A percentile compares a stretch with the other conserved stretches of the same genome.
Evolutionary conservation across 169 alveolate species (phyloP).

Genomic region (Cryptosporidium parvum): DNA sequence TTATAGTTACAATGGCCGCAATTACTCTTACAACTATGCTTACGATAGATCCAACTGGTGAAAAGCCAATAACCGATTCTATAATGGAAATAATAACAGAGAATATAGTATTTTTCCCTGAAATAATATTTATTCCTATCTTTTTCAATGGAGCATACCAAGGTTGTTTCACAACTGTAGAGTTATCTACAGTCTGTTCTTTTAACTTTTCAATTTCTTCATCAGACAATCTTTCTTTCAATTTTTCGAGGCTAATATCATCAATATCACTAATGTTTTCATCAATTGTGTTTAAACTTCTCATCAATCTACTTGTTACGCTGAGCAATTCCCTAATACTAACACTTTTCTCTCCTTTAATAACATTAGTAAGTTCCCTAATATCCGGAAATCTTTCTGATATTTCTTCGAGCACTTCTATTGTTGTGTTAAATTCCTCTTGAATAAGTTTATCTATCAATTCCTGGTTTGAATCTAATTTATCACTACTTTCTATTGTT

Average conservation of each 20-base stretch:
- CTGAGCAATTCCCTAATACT: constrained; percentile 26
- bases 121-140: constrained; percentile 6
- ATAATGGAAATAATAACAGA: constrained; percentile 33
- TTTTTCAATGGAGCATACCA: constrained; percentile 57
- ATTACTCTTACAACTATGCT: constrained; percentile 47
- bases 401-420: constrained; percentile 33
- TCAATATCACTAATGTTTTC: constrained; percentile 8
- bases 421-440: constrained; percentile 20
- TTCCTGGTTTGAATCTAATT: constrained; percentile 1
- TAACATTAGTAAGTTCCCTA: constrained; percentile 32
- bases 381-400: constrained; percentile 29
- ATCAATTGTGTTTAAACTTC: constrained; percentile 28
- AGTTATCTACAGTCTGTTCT: neutral
- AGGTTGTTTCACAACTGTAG: constrained; percentile 14
- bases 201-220: constrained; percentile 36
- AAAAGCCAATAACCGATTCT: constrained; percentile 33
- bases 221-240: constrained; percentile 25
- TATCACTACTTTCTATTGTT: constrained; percentile 10
- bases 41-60: constrained; percentile 56
- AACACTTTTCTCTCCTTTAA: constrained; percentile 23
- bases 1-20: constrained; percentile 53
- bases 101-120: constrained; percentile 44
- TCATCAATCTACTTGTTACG: constrained; percentile 35
- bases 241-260: constrained; percentile 12
- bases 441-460: constrained; percentile 18